Conservation (phyloP, 106 monocot genomes). For the Phalaenopsis equestris region DNA sequence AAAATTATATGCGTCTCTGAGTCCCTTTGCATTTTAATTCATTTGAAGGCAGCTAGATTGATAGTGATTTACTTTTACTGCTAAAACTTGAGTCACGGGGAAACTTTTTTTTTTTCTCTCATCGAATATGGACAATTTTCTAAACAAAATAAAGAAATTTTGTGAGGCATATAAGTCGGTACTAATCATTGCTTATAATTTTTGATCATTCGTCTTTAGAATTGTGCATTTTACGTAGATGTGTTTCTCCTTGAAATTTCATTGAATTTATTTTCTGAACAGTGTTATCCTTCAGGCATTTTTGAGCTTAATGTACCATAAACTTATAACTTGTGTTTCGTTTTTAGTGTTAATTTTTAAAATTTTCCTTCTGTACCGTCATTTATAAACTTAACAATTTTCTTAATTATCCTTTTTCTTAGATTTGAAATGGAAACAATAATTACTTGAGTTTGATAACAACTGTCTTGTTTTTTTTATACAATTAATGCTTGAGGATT, state of each 20-base stretch:
- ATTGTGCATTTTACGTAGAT: not conserved
- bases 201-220: not conserved
- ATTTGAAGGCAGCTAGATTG: not conserved
- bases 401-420: not conserved
- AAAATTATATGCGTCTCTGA: not conserved
- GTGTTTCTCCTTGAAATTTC: not conserved
- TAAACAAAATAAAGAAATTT: not conserved
- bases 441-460: not conserved
- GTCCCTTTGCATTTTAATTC: not conserved
- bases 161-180: not conserved
- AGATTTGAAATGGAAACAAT: not conserved
- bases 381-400: not conserved
- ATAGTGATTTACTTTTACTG: not conserved
- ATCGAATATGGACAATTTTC: not conserved
- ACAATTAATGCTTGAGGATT: not conserved
- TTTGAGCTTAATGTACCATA: not conserved
- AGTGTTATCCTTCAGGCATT: not conserved
- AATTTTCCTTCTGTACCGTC: not conserved
- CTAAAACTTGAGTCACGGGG: not conserved
- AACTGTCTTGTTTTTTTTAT: not conserved
- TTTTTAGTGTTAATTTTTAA: not conserved
- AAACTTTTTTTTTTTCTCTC: not conserved
- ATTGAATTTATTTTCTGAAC: not conserved
- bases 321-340: not conserved
- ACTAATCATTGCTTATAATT: not conserved